Percentiles rank a stretch among this genome's conserved stretches.
phyloP scores from a whole-genome alignment of 2,329 filamentous ascomycete genomes.

The Dactylellina haptotyla region DNA sequence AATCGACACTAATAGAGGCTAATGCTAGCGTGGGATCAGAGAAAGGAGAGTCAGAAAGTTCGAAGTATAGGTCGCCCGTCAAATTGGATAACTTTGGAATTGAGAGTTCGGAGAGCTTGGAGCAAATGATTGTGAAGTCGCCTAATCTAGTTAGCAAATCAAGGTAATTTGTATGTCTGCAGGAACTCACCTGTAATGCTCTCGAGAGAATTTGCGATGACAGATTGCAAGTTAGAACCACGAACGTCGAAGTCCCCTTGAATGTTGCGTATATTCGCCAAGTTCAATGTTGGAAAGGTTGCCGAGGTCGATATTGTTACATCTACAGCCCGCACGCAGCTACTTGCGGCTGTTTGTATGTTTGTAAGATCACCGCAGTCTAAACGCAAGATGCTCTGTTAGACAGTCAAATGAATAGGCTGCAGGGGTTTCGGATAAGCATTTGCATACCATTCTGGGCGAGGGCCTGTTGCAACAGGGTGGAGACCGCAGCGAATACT shows the following conservation, averaged over 20 bases:
- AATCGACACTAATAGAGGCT: background rate
- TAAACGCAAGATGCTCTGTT: too few species aligned
- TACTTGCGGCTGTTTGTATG: background rate
- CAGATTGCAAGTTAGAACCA: slow-evolving; percentile 2
- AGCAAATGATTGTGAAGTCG: slow-evolving; percentile 30
- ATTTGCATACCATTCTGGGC: too few species aligned
- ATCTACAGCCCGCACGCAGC: slow-evolving; percentile 12
- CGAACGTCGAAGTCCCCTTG: slow-evolving; percentile 22
- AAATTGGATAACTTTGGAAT: slow-evolving; percentile 15
- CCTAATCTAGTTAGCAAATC: slow-evolving; percentile 6
- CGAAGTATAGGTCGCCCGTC: slow-evolving; percentile 22
- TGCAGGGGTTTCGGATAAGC: too few species aligned
- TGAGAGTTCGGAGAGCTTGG: background rate
- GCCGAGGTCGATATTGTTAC: slow-evolving; percentile 5
- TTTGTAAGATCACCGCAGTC: slow-evolving; percentile 30
- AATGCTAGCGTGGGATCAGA: background rate
- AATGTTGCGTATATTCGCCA: slow-evolving; percentile 3
- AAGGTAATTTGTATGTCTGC: background rate
- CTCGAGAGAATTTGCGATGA: background rate
- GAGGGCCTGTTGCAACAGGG: too few species aligned
- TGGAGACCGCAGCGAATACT: too few species aligned
- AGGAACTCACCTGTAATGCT: slow-evolving; percentile 20
- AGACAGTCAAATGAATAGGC: too few species aligned
- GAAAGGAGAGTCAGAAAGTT: slow-evolving; percentile 9
- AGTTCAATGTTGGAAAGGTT: slow-evolving; percentile 1